Conservation (phyloP, 345 rosid species). For the Triadica sebifera region DNA sequence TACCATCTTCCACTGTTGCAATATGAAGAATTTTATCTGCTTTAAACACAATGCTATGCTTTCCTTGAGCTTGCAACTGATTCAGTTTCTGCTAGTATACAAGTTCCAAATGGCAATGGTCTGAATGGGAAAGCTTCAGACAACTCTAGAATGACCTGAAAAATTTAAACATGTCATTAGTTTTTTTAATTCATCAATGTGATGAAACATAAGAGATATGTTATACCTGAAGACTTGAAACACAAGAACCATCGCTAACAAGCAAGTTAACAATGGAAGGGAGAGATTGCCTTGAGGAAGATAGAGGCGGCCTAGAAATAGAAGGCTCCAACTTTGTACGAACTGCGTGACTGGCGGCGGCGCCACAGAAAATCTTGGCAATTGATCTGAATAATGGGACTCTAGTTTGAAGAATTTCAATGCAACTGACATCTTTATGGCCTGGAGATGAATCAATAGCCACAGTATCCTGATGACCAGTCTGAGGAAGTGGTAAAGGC, state of each 20-base stretch:
- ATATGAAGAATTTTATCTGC: constrained; percentile 69
- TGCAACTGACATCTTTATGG: constrained; percentile 44
- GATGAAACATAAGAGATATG: background rate
- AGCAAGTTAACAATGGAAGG: constrained; percentile 37
- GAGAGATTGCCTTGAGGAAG: constrained; percentile 7
- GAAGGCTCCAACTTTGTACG: constrained; percentile 44
- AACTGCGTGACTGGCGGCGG: constrained; percentile 18
- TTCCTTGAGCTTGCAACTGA: constrained; percentile 27
- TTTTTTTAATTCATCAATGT: background rate
- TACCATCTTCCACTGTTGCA: constrained; percentile 62
- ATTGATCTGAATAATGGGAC: constrained; percentile 62
- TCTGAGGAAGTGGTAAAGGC: constrained; percentile 18
- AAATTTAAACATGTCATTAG: no score
- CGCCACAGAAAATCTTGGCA: constrained; percentile 38
- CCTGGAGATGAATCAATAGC: constrained; percentile 3
- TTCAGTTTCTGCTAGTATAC: constrained; percentile 57
- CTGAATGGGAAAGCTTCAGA: constrained; percentile 41
- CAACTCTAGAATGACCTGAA: constrained; percentile 71
- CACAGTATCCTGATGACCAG: constrained; percentile 12
- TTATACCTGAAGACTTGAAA: constrained; percentile 55
- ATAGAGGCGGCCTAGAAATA: constrained; percentile 20
- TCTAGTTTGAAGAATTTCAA: constrained; percentile 63
- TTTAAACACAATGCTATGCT: constrained; percentile 53
- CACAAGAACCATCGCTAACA: constrained; percentile 80
- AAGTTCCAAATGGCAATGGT: constrained; percentile 57